Base-by-base conservation (phyloP, 106 monocot genomes). In the Allium sativum region DNA sequence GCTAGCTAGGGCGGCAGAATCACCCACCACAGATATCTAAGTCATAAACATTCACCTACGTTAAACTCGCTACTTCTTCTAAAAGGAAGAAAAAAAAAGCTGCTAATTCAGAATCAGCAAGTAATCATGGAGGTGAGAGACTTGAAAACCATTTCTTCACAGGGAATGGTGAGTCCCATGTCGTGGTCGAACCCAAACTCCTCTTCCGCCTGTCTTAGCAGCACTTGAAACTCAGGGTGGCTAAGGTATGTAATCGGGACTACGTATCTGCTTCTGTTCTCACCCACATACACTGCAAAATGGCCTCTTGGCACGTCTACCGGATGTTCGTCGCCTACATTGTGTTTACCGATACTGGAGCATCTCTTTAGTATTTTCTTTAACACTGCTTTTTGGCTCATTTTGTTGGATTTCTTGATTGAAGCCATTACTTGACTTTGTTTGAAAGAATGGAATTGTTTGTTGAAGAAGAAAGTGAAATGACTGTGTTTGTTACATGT, bases 151-250 rank as follows among this genome's bases (percentile, higher is more conserved):
- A 83, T 79, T 62, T 83, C 83, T 71, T 78, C 78, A 20, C 82
- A 82, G 10, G 82, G 82, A 46, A 82, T 66, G 46, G 82, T 82
- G 61, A 82, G 71, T 3, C 83, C 83, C 78, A 76, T 83, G 55
- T 75, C 79, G 44, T 83, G 75, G 7, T 73, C 71, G 68, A 83
- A 83, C 18, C 83, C 83, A 48, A 83, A 83, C 78, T 83, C 82
- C 73, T 82, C 82, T 67, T 77, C 82, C 6, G 82, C 82, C 18
- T 53, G 61, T 63, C 58, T 52, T 19, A 82, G 74, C 21, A 82
- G 78, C 31, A 7, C 31, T 58, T 78, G 77, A 71, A 82, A 82
- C 74, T 82, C 78, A 0, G 82, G 82, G 58, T 54, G 58, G 7
- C 64, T 40, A 8, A 82, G 62, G 59, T 44, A 70, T 8, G 82